These are phyloP conservation scores for Carex kokanica DNA, from an alignment of 176 grass and related monocot genomes.

Conservation along the genomic window DNA sequence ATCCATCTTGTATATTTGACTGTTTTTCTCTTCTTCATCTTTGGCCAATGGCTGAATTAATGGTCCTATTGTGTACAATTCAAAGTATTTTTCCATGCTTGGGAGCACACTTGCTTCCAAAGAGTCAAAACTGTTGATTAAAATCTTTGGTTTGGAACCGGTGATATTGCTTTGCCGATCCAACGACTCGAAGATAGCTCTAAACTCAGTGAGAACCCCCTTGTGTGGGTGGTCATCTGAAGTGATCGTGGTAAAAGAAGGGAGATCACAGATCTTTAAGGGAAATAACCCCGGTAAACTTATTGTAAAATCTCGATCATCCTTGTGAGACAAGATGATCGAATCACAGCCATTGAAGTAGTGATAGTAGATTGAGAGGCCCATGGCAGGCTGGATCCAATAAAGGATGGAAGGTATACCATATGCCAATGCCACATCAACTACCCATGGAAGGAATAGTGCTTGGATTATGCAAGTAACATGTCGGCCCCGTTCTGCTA, in stretches of 20 bases:
- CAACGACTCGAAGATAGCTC: background rate
- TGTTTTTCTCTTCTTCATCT: background rate
- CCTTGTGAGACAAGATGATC: background rate
- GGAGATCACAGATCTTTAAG: constrained; percentile 16
- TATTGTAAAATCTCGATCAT: background rate
- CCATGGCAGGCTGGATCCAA: constrained; percentile 65
- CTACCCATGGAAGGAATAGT: constrained; percentile 52
- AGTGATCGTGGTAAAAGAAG: constrained; percentile 7
- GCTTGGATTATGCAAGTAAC: constrained; percentile 42
- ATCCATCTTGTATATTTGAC: constrained; percentile 31
- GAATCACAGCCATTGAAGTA: constrained; percentile 25
- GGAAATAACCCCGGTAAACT: constrained; percentile 23
- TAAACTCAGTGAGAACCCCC: background rate
- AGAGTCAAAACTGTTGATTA: constrained; percentile 29
- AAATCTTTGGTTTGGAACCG: constrained; percentile 22
- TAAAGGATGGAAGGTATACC: constrained; percentile 49
- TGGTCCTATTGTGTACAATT: constrained; percentile 43
- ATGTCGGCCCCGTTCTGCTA: constrained; percentile 32
- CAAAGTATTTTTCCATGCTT: background rate
- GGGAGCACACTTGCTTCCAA: constrained; percentile 29
- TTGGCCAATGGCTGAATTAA: constrained; percentile 34
- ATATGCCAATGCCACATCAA: constrained; percentile 36
- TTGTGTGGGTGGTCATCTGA: background rate
- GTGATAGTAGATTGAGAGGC: constrained; percentile 41
- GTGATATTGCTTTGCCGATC: background rate